Percentiles rank a stretch among this genome's conserved stretches.
phyloP scores from a whole-genome alignment of 2,329 filamentous ascomycete genomes.

The Cytospora piceicola region DNA sequence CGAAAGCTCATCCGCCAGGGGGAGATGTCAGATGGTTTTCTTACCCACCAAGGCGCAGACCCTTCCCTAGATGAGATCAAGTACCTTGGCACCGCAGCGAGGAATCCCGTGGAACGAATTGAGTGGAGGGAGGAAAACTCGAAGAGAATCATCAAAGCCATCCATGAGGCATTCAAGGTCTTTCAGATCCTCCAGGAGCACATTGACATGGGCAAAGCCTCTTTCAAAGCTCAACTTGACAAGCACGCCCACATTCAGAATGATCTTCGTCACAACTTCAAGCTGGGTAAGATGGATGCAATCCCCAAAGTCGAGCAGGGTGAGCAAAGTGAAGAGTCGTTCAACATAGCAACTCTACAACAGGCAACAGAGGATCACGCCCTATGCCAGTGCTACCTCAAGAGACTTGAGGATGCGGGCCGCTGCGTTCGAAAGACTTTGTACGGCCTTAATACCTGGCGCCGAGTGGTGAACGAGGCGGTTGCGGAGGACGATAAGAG shows the following conservation, averaged over 20 bases:
- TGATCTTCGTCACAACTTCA: conserved; percentile 12
- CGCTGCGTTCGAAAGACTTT: conserved; percentile 1
- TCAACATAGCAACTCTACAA: conserved; percentile 16
- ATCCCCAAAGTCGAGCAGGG: conserved; percentile 2
- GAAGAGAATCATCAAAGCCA: conserved; percentile 1
- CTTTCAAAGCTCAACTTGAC: conserved; percentile 16
- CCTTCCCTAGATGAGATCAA: conserved; percentile 12
- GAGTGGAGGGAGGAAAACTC: conserved; percentile 18
- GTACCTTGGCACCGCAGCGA: conserved; percentile 6
- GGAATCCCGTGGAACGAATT: conserved; percentile 15
- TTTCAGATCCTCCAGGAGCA: conserved; percentile 22
- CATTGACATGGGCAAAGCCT: conserved; percentile 11
- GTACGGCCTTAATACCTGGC: conserved; percentile 7
- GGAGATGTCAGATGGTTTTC: conserved; percentile 7
- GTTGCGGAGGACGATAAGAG: conserved; percentile 15
- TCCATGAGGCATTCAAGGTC: conserved; percentile 16
- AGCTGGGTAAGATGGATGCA: conserved; percentile 1
- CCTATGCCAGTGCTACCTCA: background rate
- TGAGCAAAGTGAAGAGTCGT: conserved; percentile 7
- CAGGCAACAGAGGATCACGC: conserved; percentile 5
- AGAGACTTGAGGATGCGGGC: background rate
- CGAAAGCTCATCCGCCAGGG: conserved; percentile 21
- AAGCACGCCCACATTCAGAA: conserved; percentile 14
- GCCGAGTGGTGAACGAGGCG: conserved; percentile 2
- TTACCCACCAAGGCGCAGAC: background rate